Evolutionary conservation across 2,329 filamentous ascomycete species (phyloP), one percentile per base, ranked within the genome.

Genomic region (Colletotrichum musicola): DNA sequence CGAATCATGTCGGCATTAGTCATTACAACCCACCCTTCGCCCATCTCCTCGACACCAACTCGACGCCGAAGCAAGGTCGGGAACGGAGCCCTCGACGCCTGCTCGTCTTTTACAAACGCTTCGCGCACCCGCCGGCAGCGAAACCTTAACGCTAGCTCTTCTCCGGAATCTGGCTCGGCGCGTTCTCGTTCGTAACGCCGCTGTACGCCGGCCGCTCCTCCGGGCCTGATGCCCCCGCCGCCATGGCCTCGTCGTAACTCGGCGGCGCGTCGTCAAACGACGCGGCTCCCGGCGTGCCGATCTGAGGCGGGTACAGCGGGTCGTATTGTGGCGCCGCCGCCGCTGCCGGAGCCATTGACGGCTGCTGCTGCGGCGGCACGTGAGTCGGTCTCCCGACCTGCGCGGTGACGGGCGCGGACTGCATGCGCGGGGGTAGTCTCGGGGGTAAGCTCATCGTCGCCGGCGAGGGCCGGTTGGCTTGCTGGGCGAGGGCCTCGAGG

Each of bases 201-300:
- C 86, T 89, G 77, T 92, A 94, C 14, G 89, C 89, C 30, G 91
- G 89, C 74, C 94, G 85, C 76, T 93, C 88, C 64, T 94, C 88
- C 1, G 93, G 93, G 42, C 88, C 91, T 0, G 83, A 79, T 70
- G 96, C 81, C 67, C 90, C 88, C 72, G 93, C 91, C 6, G 94
- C 94, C 81, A 98, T 91, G 13, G 94, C 94, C 79, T 98, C 95
- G 80, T 97, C 94, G 76, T 98, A 98, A 75, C 93, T 97, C 7
- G 95, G 95, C 18, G 95, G 95, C n/a, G 94, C 93, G 64, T 96
- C 94, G 38, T 93, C 91, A 71, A 88, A 84, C 0, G 78, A 76
- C 18, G 82, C 79, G 1, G 78, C 84, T 2, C 79, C 81, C 12
- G 77, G 74, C 9, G 80, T 77, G 42, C 85, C 84, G 20, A 90